Conservation (phyloP, 2,329 filamentous ascomycete species). For the Furcasterigmium furcatum region DNA sequence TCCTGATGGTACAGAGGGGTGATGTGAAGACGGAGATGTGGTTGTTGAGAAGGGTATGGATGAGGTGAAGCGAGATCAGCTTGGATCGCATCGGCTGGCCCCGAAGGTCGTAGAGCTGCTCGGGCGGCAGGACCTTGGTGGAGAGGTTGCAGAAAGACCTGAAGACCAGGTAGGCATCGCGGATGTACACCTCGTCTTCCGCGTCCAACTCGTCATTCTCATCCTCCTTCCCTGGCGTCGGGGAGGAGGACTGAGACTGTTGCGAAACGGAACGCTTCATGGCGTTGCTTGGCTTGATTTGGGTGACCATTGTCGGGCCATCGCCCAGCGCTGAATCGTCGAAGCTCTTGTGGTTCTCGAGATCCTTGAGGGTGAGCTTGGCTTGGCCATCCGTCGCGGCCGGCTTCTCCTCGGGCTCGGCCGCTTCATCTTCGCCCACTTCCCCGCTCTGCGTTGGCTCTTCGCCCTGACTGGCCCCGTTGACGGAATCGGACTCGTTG, state of each 20-base stretch:
- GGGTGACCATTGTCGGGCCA: conserved; percentile 64
- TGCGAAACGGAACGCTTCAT: conserved; percentile 47
- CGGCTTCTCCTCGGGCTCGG: conserved; percentile 20
- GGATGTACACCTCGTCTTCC: conserved; percentile 94
- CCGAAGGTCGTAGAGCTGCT: conserved; percentile 88
- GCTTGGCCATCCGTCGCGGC: conserved; percentile 32
- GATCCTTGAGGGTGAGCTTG: conserved; percentile 64
- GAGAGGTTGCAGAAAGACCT: conserved; percentile 96
- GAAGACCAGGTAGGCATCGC: conserved; percentile 96
- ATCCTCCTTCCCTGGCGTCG: conserved; percentile 23
- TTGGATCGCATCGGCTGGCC: conserved; percentile 98
- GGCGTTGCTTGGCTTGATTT: conserved; percentile 46
- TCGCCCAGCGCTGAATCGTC: conserved; percentile 66
- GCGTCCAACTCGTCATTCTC: conserved; percentile 61
- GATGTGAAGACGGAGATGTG: conserved; percentile 89
- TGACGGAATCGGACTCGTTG: conserved; percentile 34
- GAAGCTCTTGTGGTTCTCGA: conserved; percentile 66
- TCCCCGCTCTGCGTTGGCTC: conserved; percentile 10
- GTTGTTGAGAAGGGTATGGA: conserved; percentile 93
- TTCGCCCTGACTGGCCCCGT: conserved; percentile 20
- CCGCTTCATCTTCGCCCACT: conserved; percentile 17
- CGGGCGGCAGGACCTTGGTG: conserved; percentile 83
- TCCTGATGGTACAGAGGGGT: conserved; percentile 86
- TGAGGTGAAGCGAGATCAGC: conserved; percentile 89
- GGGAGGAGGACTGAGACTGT: conserved; percentile 50